These are phyloP conservation scores for Pseudomonodictys pantanalensis DNA, from an alignment of 495 filamentous ascomycete species.

Conservation along the genomic window DNA sequence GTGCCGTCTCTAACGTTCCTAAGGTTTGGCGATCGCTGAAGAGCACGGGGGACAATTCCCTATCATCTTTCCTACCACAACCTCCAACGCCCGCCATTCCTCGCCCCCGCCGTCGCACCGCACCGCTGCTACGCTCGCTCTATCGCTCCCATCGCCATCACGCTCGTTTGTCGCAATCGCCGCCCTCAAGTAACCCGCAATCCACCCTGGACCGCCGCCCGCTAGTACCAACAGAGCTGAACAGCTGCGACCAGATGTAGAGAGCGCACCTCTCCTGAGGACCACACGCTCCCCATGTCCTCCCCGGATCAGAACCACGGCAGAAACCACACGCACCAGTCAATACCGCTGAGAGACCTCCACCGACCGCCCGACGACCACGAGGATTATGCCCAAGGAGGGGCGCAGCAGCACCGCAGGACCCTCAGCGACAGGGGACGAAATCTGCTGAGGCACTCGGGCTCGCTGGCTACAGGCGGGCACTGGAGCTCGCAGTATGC, in stretches of 20 bases:
- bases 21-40: too few species aligned
- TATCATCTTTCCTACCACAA: too few species aligned
- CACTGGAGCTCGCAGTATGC: slow-evolving; percentile 45
- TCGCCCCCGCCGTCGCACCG: background rate
- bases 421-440: slow-evolving; percentile 42
- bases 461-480: slow-evolving; percentile 25
- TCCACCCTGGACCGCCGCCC: background rate
- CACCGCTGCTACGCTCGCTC: background rate
- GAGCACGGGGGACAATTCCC: too few species aligned
- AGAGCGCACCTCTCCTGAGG: slow-evolving; percentile 12
- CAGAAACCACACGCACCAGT: slow-evolving; percentile 55
- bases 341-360: slow-evolving; percentile 83
- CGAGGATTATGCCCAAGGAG: slow-evolving; percentile 32
- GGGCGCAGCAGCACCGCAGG: slow-evolving; percentile 37
- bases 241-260: slow-evolving; percentile 29
- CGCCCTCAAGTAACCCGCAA: slow-evolving; percentile 8
- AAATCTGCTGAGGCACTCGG: slow-evolving; percentile 33
- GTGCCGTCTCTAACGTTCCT: too few species aligned
- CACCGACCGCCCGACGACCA: slow-evolving; percentile 56
- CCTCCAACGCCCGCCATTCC: too few species aligned
- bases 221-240: slow-evolving; percentile 20
- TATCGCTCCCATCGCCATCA: background rate
- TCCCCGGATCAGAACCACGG: slow-evolving; percentile 53
- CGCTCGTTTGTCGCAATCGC: slow-evolving; percentile 14
- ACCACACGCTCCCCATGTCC: slow-evolving; percentile 52